phyloP scores from a whole-genome alignment of 2,329 filamentous ascomycete species.

The Chrysoporthe deuterocubensis region DNA sequence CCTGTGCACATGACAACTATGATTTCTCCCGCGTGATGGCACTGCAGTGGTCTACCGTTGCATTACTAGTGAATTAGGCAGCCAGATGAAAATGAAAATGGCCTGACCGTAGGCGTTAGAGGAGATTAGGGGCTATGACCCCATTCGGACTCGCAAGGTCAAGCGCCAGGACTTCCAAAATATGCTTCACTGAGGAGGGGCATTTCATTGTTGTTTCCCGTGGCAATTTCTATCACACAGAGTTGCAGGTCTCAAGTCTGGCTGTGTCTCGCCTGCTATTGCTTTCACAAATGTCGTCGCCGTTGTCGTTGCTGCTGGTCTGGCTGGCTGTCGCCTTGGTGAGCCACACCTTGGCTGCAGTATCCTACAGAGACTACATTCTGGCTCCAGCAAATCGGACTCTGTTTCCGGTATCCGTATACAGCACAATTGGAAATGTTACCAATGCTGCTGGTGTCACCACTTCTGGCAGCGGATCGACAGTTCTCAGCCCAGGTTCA shows the following conservation, averaged over 20 bases:
- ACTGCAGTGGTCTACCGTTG: background rate
- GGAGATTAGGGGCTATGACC: too few relatives aligned
- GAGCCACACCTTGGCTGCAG: background rate
- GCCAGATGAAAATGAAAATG: too few relatives aligned
- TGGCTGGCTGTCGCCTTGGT: background rate
- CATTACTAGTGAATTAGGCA: background rate
- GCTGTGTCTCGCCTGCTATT: background rate
- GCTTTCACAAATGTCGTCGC: background rate
- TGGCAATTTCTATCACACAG: too few relatives aligned
- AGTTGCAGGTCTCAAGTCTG: background rate
- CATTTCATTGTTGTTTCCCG: background rate
- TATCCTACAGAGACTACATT: conserved; percentile 12
- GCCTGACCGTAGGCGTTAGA: too few relatives aligned
- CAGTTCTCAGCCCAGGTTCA: conserved; percentile 13
- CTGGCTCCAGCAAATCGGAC: conserved; percentile 10
- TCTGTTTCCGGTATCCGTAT: conserved; percentile 8
- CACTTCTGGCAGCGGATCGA: background rate
- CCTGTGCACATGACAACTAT: background rate
- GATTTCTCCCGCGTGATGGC: background rate
- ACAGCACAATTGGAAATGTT: conserved; percentile 6
- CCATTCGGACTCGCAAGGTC: background rate
- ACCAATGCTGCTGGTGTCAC: conserved; percentile 8
- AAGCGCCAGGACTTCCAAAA: background rate
- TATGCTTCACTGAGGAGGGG: background rate
- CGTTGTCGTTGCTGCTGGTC: background rate